These are phyloP conservation scores for Bothriochloa decipiens DNA, from an alignment of 176 grass and related monocot species.

Conservation along the genomic window DNA sequence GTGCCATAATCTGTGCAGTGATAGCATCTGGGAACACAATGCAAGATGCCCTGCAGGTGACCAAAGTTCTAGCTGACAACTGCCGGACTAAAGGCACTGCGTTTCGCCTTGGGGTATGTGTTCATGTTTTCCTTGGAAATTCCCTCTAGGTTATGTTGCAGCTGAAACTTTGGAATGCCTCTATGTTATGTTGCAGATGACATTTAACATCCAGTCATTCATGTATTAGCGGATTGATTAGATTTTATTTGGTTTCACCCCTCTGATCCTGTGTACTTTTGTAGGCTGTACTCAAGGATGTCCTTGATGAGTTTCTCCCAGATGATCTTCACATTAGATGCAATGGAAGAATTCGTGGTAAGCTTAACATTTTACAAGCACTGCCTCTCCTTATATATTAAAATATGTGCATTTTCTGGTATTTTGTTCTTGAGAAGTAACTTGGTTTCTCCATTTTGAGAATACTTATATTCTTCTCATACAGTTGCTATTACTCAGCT, in stretches of 20 bases:
- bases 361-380: conserved; percentile 19
- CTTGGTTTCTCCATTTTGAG: conserved; percentile 6
- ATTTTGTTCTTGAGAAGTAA: conserved; percentile 14
- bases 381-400: conserved; percentile 2
- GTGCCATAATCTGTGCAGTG: conserved; percentile 96
- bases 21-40: conserved; percentile 89
- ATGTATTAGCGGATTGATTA: conserved; percentile 1
- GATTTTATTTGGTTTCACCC: background rate
- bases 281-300: conserved; percentile 84
- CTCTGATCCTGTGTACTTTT: conserved; percentile 40
- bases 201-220: background rate
- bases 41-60: conserved; percentile 79
- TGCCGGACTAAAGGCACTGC: conserved; percentile 85
- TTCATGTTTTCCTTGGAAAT: background rate
- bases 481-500: conserved; percentile 89
- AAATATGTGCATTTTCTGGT: background rate
- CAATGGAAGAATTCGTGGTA: conserved; percentile 89
- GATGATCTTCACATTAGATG: conserved; percentile 86
- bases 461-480: conserved; percentile 42
- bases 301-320: conserved; percentile 79
- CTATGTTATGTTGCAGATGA: background rate
- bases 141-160: background rate
- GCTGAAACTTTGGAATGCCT: background rate
- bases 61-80: conserved; percentile 81
- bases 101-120: conserved; percentile 88